Evolutionary conservation across 2,329 filamentous ascomycete species (phyloP).

Genomic region (Ramularia endophylla): DNA sequence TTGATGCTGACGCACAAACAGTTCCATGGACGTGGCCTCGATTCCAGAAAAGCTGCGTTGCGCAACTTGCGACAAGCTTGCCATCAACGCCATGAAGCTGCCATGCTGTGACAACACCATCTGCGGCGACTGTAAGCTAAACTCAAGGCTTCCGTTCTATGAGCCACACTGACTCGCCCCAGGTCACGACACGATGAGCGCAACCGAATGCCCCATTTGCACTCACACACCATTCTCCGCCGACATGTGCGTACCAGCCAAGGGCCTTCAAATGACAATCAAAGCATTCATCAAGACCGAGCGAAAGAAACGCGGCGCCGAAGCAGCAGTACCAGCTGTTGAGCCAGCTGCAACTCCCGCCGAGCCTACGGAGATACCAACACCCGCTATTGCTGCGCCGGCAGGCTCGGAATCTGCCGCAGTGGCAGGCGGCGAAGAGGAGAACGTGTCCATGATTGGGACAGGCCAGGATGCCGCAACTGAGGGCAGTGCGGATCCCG

Average conservation of each 20-base stretch:
- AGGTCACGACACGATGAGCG: slow-evolving; percentile 65
- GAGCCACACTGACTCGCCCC: slow-evolving; percentile 20
- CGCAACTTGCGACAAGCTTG: slow-evolving; percentile 85
- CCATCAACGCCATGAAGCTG: slow-evolving; percentile 82
- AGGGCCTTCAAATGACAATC: slow-evolving; percentile 85
- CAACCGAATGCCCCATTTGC: slow-evolving; percentile 70
- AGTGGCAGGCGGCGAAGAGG: slow-evolving; percentile 5
- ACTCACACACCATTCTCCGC: slow-evolving; percentile 82
- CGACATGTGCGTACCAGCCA: slow-evolving; percentile 82
- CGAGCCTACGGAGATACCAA: slow-evolving; percentile 5
- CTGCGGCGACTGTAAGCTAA: slow-evolving; percentile 77
- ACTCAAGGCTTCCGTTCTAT: slow-evolving; percentile 3
- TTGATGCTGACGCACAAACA: slow-evolving; percentile 33
- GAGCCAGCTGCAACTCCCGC: neutral
- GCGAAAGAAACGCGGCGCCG: slow-evolving; percentile 56
- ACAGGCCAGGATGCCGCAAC: slow-evolving; percentile 3
- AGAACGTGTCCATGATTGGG: neutral
- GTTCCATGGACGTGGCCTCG: slow-evolving; percentile 71
- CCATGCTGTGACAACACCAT: slow-evolving; percentile 95
- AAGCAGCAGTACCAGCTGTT: slow-evolving; percentile 12
- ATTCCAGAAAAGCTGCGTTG: slow-evolving; percentile 96
- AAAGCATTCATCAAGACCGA: slow-evolving; percentile 85
- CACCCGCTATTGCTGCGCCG: slow-evolving; percentile 9
- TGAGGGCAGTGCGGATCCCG: slow-evolving; percentile 8
- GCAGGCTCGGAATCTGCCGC: slow-evolving; percentile 8